Evolutionary conservation across 2,329 filamentous ascomycete species (phyloP).

Genomic region (Niveomyces coronatus): DNA sequence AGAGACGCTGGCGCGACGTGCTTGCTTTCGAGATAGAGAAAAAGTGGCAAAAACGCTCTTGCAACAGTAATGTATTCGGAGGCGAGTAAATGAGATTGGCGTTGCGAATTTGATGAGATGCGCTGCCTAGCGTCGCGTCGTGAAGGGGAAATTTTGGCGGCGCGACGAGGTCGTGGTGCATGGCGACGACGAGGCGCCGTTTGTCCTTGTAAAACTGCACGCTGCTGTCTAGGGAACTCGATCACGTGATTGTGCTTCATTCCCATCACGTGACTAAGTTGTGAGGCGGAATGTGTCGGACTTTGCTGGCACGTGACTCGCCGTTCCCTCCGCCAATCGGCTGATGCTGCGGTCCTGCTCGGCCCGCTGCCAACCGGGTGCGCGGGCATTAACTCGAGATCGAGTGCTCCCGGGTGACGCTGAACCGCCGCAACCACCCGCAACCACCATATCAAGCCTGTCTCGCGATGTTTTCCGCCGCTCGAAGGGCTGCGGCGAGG

Average conservation of each 20-base stretch:
- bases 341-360: neutral
- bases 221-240: slow-evolving; percentile 3
- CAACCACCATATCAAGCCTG: neutral
- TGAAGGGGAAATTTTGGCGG: slow-evolving; percentile 11
- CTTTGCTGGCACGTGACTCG: slow-evolving; percentile 3
- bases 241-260: slow-evolving; percentile 5
- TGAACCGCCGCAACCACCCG: neutral
- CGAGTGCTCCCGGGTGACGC: slow-evolving; percentile 4
- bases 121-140: slow-evolving; percentile 16
- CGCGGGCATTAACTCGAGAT: neutral
- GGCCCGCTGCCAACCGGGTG: slow-evolving; percentile 9
- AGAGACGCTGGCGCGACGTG: no score
- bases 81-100: slow-evolving; percentile 7
- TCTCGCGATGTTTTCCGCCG: slow-evolving; percentile 22
- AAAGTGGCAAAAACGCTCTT: no score
- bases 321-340: slow-evolving; percentile 8
- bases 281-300: neutral
- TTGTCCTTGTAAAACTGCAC: no score
- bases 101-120: slow-evolving; percentile 5
- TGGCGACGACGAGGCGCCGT: slow-evolving; percentile 7
- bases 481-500: slow-evolving; percentile 19
- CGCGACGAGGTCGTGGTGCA: slow-evolving; percentile 10
- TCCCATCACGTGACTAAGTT: neutral
- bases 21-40: no score
- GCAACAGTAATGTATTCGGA: no score